Base-by-base conservation (phyloP, 352 stramenopile genomes). In the Pythium phragmiticola region DNA sequence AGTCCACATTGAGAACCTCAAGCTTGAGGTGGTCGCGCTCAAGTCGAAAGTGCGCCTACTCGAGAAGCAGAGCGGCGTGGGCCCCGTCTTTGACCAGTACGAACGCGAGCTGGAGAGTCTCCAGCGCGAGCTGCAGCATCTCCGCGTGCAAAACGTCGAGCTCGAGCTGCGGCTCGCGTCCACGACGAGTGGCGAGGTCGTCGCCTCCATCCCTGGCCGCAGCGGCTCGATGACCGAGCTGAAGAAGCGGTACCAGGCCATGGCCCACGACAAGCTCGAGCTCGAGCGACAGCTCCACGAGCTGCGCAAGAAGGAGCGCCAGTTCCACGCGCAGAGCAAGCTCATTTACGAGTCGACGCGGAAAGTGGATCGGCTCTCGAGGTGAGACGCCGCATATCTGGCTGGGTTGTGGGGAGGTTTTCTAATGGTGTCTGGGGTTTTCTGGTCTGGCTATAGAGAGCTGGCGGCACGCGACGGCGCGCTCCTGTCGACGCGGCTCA, bases 1-100 rank as follows among this genome's bases (percentile, higher is more conserved):
- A 48, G 62, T 91, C 6, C 77, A 94, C 53, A 82, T 90, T 59
- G 81, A 92, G 52, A 89, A 90, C 58, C 76, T 91, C 66, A 92
- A 91, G 61, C 70, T 94, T 19, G 63, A 74, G 37, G 82, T 82
- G 47, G 75, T 90, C 17, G 51, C 65, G 7, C 67, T 94, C 26
- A 72, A 75, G n/a, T 77, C 76, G 55, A 94, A 94, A 79, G 66
- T 91, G 21, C 75, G 85, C 3, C 62, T 72, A 37, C 68, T 92
- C 0, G 83, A 92, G 65, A 73, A 69, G 47, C 69, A 76, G 12
- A 82, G 78, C 8, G 72, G 72, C 0, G 60, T 81, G 19, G 64
- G 68, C 47, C 62, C 79, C 42, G 69, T 92, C 3, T 90, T 94
- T 55, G 78, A 89, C 16, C 82, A 91, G 57, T 92, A 91, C 58